These are phyloP conservation scores for Exophiala sideris DNA, from an alignment of 2,329 filamentous ascomycete genomes.

Conservation along the genomic window DNA sequence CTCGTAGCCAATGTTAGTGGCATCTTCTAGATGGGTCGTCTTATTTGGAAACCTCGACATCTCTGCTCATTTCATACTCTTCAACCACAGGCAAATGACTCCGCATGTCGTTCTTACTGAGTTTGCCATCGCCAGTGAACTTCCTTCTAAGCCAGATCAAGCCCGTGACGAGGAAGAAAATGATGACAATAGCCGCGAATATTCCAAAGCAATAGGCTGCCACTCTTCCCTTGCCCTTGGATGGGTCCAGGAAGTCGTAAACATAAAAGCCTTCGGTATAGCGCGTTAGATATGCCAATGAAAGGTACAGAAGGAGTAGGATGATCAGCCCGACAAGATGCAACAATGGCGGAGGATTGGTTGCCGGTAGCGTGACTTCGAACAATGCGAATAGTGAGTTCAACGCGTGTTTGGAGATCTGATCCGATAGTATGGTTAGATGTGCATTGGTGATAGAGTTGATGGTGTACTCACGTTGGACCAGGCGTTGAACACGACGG, in stretches of 20 bases:
- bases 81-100: background rate
- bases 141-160: conserved; percentile 54
- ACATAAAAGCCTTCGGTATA: conserved; percentile 70
- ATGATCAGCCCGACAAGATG: conserved; percentile 66
- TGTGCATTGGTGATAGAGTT: background rate
- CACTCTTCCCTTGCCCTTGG: conserved; percentile 52
- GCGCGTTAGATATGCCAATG: conserved; percentile 69
- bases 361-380: conserved; percentile 68
- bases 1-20: background rate
- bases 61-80: conserved; percentile 12
- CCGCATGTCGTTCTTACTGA: conserved; percentile 13
- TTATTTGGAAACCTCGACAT: conserved; percentile 2
- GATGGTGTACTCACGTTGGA: conserved; percentile 37
- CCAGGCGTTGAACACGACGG: conserved; percentile 53
- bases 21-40: background rate
- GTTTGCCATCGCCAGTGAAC: conserved; percentile 30
- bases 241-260: conserved; percentile 72
- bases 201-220: conserved; percentile 64
- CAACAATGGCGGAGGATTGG: conserved; percentile 59
- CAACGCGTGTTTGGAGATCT: conserved; percentile 69
- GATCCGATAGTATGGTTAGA: background rate
- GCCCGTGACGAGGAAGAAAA: conserved; percentile 52
- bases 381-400: conserved; percentile 73
- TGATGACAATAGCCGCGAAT: conserved; percentile 51
- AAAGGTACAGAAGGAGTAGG: conserved; percentile 69